Evolutionary conservation across 345 rosid genomes (phyloP).

Genomic region (Eutrema japonicum): DNA sequence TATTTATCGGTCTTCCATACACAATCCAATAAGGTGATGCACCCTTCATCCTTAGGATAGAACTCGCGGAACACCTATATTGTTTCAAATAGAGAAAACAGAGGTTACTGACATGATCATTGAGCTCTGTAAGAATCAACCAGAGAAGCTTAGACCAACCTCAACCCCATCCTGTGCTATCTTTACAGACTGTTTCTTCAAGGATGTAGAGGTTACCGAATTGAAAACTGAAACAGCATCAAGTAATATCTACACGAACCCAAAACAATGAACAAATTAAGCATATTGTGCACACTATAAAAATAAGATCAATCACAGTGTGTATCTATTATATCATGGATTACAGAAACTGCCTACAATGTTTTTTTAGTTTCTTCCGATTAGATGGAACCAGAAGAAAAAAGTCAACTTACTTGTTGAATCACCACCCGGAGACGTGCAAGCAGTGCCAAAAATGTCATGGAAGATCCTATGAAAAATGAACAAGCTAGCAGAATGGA

Average conservation of each 20-base stretch:
- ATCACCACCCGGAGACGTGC: conserved; percentile 84
- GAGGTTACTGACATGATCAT: conserved; percentile 19
- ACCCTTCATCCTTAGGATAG: conserved; percentile 62
- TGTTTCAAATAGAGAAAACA: neutral
- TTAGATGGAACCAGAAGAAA: neutral
- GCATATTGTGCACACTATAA: neutral
- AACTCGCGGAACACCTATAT: conserved; percentile 73
- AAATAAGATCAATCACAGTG: neutral
- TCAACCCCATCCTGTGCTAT: conserved; percentile 71
- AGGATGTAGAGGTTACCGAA: conserved; percentile 64
- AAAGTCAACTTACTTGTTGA: conserved; percentile 73
- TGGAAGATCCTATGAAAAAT: conserved; percentile 77
- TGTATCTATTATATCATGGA: neutral
- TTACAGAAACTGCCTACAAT: neutral
- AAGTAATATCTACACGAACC: conserved; percentile 64
- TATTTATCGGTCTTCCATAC: conserved; percentile 70
- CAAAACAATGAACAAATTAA: neutral
- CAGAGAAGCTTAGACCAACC: conserved; percentile 51
- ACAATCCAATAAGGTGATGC: conserved; percentile 57
- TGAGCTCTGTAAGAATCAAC: neutral
- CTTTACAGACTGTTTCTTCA: conserved; percentile 74
- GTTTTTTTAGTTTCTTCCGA: neutral
- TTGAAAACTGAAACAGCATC: conserved; percentile 74
- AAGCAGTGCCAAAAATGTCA: conserved; percentile 76
- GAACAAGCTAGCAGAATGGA: conserved; percentile 81